Conservation (phyloP, 2,329 filamentous ascomycete genomes). For the Aspergillus puulaauensis region DNA sequence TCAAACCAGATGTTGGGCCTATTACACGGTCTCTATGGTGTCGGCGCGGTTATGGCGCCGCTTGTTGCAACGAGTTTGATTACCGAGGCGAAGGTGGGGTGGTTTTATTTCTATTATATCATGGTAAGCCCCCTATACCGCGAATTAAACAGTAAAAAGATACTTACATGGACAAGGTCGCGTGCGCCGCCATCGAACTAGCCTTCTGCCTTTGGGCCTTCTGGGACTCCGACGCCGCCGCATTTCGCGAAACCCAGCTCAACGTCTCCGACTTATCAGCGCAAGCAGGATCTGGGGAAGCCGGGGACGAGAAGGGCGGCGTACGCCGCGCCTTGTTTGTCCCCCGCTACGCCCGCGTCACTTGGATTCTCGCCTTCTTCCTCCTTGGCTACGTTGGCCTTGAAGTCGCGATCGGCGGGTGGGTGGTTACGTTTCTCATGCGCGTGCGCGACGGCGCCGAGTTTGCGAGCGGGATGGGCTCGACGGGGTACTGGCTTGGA, state of each 20-base stretch:
- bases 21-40: conserved; percentile 71
- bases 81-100: conserved; percentile 59
- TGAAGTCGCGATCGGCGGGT: conserved; percentile 70
- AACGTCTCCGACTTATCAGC: not conserved
- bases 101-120: conserved; percentile 76
- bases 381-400: conserved; percentile 76
- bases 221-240: conserved; percentile 12
- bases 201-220: conserved; percentile 16
- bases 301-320: not conserved
- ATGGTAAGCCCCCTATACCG: conserved; percentile 54
- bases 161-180: conserved; percentile 13
- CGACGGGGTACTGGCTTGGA: conserved; percentile 82
- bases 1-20: conserved; percentile 74
- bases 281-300: not conserved
- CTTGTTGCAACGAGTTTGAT: conserved; percentile 73
- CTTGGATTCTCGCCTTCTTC: conserved; percentile 55
- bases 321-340: conserved; percentile 12
- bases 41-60: conserved; percentile 68
- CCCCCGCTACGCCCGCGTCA: conserved; percentile 11
- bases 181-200: conserved; percentile 27
- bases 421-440: conserved; percentile 89
- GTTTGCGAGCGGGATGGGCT: conserved; percentile 72
- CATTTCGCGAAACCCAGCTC: not conserved
- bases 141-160: too few relatives aligned
- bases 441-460: conserved; percentile 65